phyloP scores from a whole-genome alignment of 257 asterid genomes.

The Solanum habrochaites region DNA sequence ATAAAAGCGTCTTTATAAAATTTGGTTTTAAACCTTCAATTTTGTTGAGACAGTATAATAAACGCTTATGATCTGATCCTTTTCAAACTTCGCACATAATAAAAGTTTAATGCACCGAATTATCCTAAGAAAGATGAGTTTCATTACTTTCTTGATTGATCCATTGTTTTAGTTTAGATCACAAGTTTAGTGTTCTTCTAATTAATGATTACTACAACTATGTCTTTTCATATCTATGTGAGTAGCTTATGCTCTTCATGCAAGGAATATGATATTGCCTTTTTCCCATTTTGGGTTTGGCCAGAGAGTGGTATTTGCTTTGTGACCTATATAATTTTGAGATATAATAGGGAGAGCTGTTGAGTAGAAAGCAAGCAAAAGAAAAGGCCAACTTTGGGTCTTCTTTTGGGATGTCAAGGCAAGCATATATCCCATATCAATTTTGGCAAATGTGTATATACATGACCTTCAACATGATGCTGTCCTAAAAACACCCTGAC shows the following conservation, averaged over 20 bases:
- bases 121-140: not conserved
- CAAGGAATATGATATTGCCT: not conserved
- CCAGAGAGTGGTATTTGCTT: not conserved
- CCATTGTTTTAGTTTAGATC: not conserved
- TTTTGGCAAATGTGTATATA: not conserved
- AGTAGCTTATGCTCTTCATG: not conserved
- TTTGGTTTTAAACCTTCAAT: not conserved
- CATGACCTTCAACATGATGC: not conserved
- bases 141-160: not conserved
- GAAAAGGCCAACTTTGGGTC: constrained; percentile 2
- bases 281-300: not conserved
- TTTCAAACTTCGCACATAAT: fast-evolving
- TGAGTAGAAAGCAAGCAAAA: constrained; percentile 92
- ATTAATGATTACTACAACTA: not conserved
- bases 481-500: not conserved
- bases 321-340: not conserved
- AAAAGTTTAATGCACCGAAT: not conserved
- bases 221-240: not conserved
- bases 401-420: constrained; percentile 41
- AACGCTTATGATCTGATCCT: not conserved
- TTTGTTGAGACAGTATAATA: not conserved
- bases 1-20: too few relatives aligned
- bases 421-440: constrained; percentile 56
- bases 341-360: constrained; percentile 1
- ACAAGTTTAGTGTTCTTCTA: not conserved